These are phyloP conservation scores for Carex littledalei DNA, from an alignment of 176 grass and related monocot species.

Conservation along the genomic window DNA sequence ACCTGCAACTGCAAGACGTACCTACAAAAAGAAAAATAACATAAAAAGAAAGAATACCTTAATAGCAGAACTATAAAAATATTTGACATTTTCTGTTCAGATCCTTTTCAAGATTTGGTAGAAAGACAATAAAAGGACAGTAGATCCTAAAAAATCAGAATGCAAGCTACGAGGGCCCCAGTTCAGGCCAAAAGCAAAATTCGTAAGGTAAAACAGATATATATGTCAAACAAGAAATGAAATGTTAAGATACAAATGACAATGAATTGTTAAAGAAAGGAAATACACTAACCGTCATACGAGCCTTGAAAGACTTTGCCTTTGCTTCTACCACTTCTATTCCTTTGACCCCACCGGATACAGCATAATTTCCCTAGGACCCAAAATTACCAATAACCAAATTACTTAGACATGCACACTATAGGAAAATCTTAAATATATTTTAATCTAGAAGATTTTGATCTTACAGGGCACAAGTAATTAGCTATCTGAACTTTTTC, in stretches of 20 bases:
- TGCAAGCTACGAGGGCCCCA: neutral
- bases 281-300: slow-evolving; percentile 74
- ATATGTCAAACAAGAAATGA: slow-evolving; percentile 7
- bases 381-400: slow-evolving; percentile 13
- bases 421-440: neutral
- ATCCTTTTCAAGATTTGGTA: neutral
- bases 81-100: neutral
- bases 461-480: slow-evolving; percentile 79
- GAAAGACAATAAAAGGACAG: neutral
- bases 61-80: neutral
- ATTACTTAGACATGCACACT: neutral
- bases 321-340: slow-evolving; percentile 93
- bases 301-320: slow-evolving; percentile 97
- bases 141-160: neutral
- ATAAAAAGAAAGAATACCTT: neutral
- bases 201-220: neutral
- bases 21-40: slow-evolving; percentile 29
- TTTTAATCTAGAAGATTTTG: neutral
- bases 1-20: slow-evolving; percentile 74
- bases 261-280: neutral
- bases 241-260: neutral
- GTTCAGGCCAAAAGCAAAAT: neutral
- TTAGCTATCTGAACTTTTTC: slow-evolving; percentile 92
- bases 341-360: slow-evolving; percentile 96
- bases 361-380: slow-evolving; percentile 76